Evolutionary conservation across 2,329 filamentous ascomycete genomes (phyloP).

Genomic region (Xylariaceae sp.): DNA sequence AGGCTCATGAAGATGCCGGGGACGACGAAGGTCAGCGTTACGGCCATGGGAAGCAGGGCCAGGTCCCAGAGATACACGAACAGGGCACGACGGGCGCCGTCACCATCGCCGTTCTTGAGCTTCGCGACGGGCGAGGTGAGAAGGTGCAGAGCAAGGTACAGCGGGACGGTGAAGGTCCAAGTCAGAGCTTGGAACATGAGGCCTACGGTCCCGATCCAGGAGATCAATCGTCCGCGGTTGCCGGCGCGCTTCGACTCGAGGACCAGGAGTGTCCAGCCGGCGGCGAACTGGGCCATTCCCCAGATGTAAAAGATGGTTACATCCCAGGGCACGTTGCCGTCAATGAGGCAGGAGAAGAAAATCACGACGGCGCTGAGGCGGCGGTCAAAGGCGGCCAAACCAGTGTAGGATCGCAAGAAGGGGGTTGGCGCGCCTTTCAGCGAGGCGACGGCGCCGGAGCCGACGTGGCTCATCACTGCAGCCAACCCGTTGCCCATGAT

Average conservation of each 20-base stretch:
- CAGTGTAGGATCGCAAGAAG: slow-evolving; percentile 23
- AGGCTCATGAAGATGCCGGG: slow-evolving; percentile 31
- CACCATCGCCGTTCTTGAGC: slow-evolving; percentile 22
- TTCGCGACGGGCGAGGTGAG: slow-evolving; percentile 30
- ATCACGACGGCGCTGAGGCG: slow-evolving; percentile 28
- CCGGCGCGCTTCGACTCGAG: slow-evolving; percentile 31
- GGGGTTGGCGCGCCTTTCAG: slow-evolving; percentile 24
- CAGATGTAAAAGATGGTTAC: slow-evolving; percentile 27
- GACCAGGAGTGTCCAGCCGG: slow-evolving; percentile 28
- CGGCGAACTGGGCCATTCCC: slow-evolving; percentile 30
- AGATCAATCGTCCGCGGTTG: slow-evolving; percentile 27
- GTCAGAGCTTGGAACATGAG: slow-evolving; percentile 28
- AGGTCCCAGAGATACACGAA: slow-evolving; percentile 33
- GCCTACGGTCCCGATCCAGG: slow-evolving; percentile 24
- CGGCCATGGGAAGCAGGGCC: slow-evolving; percentile 28
- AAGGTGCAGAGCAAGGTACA: slow-evolving; percentile 31
- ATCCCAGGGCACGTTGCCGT: slow-evolving; percentile 26
- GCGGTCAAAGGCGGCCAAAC: slow-evolving; percentile 21
- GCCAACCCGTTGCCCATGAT: slow-evolving; percentile 20
- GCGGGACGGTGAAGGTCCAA: slow-evolving; percentile 28
- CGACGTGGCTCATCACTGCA: slow-evolving; percentile 8
- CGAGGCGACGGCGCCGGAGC: slow-evolving; percentile 7
- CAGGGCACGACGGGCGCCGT: slow-evolving; percentile 23
- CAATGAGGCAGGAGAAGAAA: slow-evolving; percentile 28
- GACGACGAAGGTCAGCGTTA: slow-evolving; percentile 27